Conservation (phyloP, 2,329 filamentous ascomycete genomes). For the Epichloe aotearoae region DNA sequence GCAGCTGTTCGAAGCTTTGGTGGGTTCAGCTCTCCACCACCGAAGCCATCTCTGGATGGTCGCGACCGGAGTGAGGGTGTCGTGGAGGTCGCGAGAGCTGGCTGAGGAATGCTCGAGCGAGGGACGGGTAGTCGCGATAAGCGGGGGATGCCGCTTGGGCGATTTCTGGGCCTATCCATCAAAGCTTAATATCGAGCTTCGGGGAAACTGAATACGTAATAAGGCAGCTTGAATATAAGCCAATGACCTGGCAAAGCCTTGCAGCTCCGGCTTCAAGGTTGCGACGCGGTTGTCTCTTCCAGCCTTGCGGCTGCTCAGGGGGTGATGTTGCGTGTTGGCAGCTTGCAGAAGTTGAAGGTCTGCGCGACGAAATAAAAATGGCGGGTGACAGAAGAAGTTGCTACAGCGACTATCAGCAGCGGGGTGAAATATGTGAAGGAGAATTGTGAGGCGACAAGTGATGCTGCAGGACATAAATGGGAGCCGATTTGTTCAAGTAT, state of each 20-base stretch:
- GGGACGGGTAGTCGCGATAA: slow-evolving; percentile 26
- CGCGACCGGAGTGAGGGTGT: slow-evolving; percentile 6
- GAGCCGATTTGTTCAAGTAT: not conserved
- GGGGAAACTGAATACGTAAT: not conserved
- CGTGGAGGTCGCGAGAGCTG: slow-evolving; percentile 13
- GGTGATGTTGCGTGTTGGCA: not conserved
- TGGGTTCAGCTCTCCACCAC: slow-evolving; percentile 21
- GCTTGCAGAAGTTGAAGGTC: not conserved
- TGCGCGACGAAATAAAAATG: not conserved
- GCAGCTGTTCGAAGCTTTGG: slow-evolving; percentile 27
- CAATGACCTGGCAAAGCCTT: not conserved
- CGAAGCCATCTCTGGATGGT: slow-evolving; percentile 4
- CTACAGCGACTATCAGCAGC: not conserved
- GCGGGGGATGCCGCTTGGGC: slow-evolving; percentile 22
- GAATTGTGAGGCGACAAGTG: not conserved
- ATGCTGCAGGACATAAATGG: too few species aligned
- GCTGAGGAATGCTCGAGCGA: slow-evolving; percentile 20
- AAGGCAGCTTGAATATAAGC: too few species aligned
- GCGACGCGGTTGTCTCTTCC: not conserved
- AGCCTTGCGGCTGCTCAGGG: not conserved
- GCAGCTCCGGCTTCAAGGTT: not conserved
- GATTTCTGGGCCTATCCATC: slow-evolving; percentile 24
- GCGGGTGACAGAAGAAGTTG: too few species aligned
- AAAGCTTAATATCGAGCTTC: not conserved
- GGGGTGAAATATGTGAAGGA: not conserved